These are phyloP conservation scores for Rubia peregrina DNA, from an alignment of 305 asterid species.

Conservation along the genomic window DNA sequence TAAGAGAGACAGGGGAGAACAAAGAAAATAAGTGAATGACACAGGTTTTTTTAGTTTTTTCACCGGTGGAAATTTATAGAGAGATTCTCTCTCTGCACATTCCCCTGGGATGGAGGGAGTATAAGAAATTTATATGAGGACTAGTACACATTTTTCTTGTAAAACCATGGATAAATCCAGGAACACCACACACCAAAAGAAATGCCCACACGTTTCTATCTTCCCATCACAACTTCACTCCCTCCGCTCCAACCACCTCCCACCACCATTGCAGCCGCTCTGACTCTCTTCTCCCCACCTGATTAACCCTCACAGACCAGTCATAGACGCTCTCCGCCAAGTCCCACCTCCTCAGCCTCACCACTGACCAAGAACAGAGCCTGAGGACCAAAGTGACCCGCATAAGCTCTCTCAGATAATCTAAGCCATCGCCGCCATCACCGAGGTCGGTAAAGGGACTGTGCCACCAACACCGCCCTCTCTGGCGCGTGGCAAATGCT, in stretches of 20 bases:
- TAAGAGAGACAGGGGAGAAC: too few relatives aligned
- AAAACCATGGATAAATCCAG: not conserved
- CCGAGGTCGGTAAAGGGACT: conserved; percentile 37
- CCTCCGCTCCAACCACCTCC: conserved; percentile 44
- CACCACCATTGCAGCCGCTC: conserved; percentile 7
- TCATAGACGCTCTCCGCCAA: conserved; percentile 46
- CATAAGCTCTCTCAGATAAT: conserved; percentile 53
- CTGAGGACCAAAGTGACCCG: conserved; percentile 60
- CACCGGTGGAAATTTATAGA: too few relatives aligned
- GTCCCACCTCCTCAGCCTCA: conserved; percentile 64
- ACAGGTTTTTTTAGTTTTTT: too few relatives aligned
- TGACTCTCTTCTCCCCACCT: conserved; percentile 15
- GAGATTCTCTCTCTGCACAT: too few relatives aligned
- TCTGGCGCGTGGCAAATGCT: conserved; percentile 83
- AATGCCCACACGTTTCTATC: conserved; percentile 28
- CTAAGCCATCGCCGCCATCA: conserved; percentile 55
- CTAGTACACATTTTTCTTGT: too few relatives aligned
- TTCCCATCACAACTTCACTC: conserved; percentile 30
- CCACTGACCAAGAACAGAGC: conserved; percentile 76
- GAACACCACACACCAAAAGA: not conserved
- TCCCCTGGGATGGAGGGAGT: too few relatives aligned
- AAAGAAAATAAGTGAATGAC: too few relatives aligned
- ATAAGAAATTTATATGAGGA: too few relatives aligned
- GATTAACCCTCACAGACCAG: conserved; percentile 52
- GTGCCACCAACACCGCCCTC: conserved; percentile 47